Conservation (phyloP, 2,329 filamentous ascomycete genomes). For the Cytospora mali region DNA sequence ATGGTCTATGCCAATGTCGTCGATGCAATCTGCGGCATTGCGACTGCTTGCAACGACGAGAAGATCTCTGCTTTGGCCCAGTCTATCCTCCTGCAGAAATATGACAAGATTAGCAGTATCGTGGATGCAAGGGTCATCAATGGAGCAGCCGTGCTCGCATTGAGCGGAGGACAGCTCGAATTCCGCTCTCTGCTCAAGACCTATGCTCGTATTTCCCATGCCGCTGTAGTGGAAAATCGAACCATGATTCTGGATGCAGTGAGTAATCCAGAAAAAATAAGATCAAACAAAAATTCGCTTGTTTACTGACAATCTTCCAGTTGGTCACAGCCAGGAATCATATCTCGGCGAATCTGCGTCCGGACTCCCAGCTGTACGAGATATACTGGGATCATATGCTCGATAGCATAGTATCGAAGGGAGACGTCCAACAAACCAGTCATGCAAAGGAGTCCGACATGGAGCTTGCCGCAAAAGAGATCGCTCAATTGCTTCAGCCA, state of each 20-base stretch:
- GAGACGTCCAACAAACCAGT: constrained; percentile 76
- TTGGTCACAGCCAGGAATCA: constrained; percentile 78
- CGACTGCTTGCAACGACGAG: constrained; percentile 76
- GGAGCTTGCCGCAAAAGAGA: constrained; percentile 82
- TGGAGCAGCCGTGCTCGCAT: constrained; percentile 76
- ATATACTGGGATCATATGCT: constrained; percentile 84
- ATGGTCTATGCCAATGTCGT: constrained; percentile 85
- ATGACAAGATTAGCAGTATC: constrained; percentile 76
- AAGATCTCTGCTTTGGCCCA: constrained; percentile 93
- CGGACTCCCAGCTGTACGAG: constrained; percentile 74
- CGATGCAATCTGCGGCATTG: constrained; percentile 92
- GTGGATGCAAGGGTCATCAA: constrained; percentile 86
- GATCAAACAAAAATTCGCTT: neutral
- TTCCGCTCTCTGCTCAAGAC: constrained; percentile 85
- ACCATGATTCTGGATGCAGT: constrained; percentile 70
- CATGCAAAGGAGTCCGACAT: constrained; percentile 76
- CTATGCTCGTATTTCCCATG: constrained; percentile 73
- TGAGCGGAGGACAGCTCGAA: constrained; percentile 77
- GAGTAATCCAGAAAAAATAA: constrained; percentile 45
- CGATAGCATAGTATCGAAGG: constrained; percentile 86
- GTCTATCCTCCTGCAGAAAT: constrained; percentile 95
- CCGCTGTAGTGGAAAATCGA: constrained; percentile 72
- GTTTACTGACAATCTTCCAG: constrained; percentile 35
- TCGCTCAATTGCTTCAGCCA: constrained; percentile 83
- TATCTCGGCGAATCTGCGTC: constrained; percentile 70